phyloP scores from a whole-genome alignment of 163 green algal genomes.

The Scenedesmus sp. region DNA sequence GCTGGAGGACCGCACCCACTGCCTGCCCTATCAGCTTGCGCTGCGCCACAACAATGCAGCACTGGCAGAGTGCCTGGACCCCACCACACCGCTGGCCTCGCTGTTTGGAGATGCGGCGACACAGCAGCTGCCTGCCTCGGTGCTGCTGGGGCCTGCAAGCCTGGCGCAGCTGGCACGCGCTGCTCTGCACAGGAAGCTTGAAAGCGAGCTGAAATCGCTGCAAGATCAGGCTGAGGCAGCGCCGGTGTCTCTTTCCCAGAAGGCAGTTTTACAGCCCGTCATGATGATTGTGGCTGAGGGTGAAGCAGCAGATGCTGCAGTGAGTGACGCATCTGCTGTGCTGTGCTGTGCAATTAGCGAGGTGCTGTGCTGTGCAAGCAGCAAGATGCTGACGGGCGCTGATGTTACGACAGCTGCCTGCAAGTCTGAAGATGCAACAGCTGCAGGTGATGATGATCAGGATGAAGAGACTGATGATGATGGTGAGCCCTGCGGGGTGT shows the following conservation, averaged over 20 bases:
- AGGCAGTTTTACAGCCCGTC: no score
- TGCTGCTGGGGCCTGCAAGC: not conserved
- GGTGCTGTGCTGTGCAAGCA: no score
- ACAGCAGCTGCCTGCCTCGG: not conserved
- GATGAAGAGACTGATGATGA: not conserved
- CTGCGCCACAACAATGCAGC: not conserved
- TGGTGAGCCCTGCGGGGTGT: not conserved
- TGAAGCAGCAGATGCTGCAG: no score
- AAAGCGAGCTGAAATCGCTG: not conserved
- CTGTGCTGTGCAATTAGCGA: no score
- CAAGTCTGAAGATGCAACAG: not conserved
- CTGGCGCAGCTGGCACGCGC: not conserved
- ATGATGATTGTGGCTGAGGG: no score
- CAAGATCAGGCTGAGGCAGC: no score
- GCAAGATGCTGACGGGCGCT: no score
- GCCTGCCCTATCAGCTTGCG: not conserved
- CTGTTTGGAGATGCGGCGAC: not conserved
- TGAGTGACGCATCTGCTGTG: no score
- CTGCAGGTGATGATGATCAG: not conserved
- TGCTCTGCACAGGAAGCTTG: not conserved
- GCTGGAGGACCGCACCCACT: not conserved
- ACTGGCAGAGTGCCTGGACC: not conserved
- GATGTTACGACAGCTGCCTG: not conserved
- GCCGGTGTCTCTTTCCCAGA: no score
- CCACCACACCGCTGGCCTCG: not conserved